Evolutionary conservation across 1,139 yeast species (phyloP), one percentile per base, ranked within the genome.

Genomic region (Groenewaldozyma sp.): DNA sequence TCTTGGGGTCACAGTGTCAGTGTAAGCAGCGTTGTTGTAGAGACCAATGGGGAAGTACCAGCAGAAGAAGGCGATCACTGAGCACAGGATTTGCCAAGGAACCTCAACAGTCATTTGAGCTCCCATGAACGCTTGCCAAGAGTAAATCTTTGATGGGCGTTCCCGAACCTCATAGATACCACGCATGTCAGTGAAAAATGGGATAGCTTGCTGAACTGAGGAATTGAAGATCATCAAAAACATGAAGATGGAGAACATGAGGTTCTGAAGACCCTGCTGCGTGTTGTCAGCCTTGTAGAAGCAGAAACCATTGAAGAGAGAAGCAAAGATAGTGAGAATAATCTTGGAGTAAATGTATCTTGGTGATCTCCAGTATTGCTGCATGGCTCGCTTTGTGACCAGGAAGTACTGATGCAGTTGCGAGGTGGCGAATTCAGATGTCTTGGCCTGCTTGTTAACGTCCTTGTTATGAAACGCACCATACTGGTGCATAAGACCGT

Each of bases 161-260:
- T 87, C 96, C 58, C 95, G 76, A n/a, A 80, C 88, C 58, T 84
- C 95, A 57, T 83, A 87, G 36, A 87, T 65, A 51, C 77, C 77
- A 63, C 95, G 76, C 60, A 82, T 94, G 36, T 64, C 60, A 36
- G 80, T 78, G 56, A 70, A 83, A 42, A 72, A 66, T 33, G 94
- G 93, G 54, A 83, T 65, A 66, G 78, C 73, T 60, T 84, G 94
- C 59, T 83, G 82, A 41, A 78, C 58, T 47, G 81, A 54, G 33
- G 84, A 77, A 47, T 73, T 73, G 62, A 79, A 71, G 38, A 77
- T 68, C 51, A 76, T 70, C 44, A 75, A 59, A 49, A 77, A 70
- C 84, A 81, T 78, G 65, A 82, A 82, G 40, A 77, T 60, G 2
- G 87, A 67, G 51, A 80, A 77, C 68, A 66, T 59, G 41, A 64